Base-by-base conservation (phyloP, 495 filamentous ascomycete species). In the Aspergillus kassunensis region DNA sequence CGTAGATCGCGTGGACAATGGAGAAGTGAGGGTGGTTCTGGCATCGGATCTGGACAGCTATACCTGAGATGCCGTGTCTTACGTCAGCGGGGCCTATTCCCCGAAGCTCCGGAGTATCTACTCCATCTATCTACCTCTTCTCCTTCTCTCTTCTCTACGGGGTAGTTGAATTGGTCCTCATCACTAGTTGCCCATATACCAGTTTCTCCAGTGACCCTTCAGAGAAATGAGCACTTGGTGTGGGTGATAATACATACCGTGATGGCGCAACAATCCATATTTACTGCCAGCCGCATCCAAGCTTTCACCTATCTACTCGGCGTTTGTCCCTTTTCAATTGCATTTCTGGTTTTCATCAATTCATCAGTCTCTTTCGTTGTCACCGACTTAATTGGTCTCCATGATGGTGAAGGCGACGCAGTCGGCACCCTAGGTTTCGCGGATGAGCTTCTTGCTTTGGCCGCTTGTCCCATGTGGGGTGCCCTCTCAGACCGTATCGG, bases 271-370 rank as follows among this genome's bases (percentile, higher is more conserved):
- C 62, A 58, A 46, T 53, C 69, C 39, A 49, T 78, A 34, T 80
- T 84, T 60, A 83, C 80, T 18, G 83, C 88, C 29, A 89, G 84
- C 6, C 76, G 80, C 40, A 64, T 83, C 7, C 93, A 98, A 64
- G 86, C 86, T 2, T 66, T 81, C 35, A 89, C 90, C 13, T 99
- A 99, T 65, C 80, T 99, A 25, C 72, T 93, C 40, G 89, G 83
- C 51, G 88, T 97, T 56, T 90, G 89, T 43, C 85, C 96, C 20
- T 97, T 96, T 75, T 92, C 87, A 58, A 99, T 99, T 60, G 87
- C 89, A 29, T 96, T 97, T 73, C 82, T 99, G 48, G 93, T 99
- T 42, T 99, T 97, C 75, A 85, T 99, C 57, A 99, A 97, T 72
- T 87, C 86, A 58, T 87, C 87, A 59, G 75, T 97, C 50, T 92